Conservation (phyloP, 2,329 filamentous ascomycete genomes). For the Aspergillus felis region DNA sequence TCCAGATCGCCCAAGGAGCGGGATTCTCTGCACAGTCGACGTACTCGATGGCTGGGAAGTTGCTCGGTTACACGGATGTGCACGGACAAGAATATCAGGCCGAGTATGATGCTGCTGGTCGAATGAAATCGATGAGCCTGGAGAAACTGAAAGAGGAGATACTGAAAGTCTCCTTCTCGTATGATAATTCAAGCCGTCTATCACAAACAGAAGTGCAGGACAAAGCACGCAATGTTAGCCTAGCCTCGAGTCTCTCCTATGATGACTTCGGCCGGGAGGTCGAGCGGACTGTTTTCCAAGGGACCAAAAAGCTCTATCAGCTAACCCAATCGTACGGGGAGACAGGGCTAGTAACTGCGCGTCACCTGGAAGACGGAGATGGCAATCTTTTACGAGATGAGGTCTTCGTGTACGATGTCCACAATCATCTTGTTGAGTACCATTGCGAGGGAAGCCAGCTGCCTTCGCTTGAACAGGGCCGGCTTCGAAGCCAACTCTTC, state of each 20-base stretch:
- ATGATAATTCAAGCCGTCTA: neutral
- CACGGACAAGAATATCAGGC: conserved; percentile 5
- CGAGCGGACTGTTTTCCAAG: neutral
- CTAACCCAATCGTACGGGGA: neutral
- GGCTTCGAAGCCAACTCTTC: too few species aligned
- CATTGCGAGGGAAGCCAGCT: neutral
- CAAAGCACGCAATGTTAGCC: neutral
- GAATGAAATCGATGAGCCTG: neutral
- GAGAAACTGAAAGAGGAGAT: too few species aligned
- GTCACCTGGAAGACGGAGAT: neutral
- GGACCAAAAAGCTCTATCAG: neutral
- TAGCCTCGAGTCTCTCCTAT: neutral
- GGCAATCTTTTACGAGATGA: neutral
- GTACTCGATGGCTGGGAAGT: conserved; percentile 7
- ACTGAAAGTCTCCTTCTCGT: neutral
- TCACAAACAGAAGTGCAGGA: neutral
- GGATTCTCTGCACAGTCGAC: neutral
- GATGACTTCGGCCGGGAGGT: conserved; percentile 4
- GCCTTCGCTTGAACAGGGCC: neutral
- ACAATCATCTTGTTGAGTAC: neutral
- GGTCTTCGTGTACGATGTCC: neutral
- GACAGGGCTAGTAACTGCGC: neutral
- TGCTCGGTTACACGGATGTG: conserved; percentile 6
- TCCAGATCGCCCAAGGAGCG: neutral
- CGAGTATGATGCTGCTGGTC: neutral